Base-by-base conservation (phyloP, 345 rosid genomes). In the Salix arbutifolia region DNA sequence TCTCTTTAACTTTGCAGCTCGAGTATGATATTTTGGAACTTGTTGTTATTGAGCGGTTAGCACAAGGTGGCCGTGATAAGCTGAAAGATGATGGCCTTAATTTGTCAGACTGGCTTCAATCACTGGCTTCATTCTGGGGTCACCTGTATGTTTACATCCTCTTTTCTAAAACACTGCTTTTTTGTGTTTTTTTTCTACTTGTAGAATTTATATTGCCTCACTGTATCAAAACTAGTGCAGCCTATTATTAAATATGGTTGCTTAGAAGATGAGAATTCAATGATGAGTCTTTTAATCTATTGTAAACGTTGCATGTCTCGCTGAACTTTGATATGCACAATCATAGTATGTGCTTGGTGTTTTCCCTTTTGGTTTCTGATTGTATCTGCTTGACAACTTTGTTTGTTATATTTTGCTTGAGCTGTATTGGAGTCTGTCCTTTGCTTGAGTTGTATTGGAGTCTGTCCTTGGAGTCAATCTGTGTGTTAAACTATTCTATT, bases 61-160 rank as follows among this genome's bases (percentile, higher is more conserved):
- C 87, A 38, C 98, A 87, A 92, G 88, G 91, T 31, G 99, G 99
- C 71, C 98, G 98, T 52, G 97, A 90, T 83, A 96, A 96, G 87
- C 89, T 96, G 48, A 96, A 94, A 85, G 99, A 96, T 75, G 99
- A 96, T 74, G 99, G 99, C 77, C 90, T 96, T 83, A 93, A 96
- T 86, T 82, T 96, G 83, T 96, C 99, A 26, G 99, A 96, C 78
- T 96, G 99, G 99, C 97, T 96, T 78, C 99, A 94, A 75, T 94
- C 98, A 1, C 71, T 96, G 93, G 99, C 99, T 71, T 96, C 99
- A 46, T 96, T 96, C 84, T 96, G 98, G 99, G 99, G 99, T 84
- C 99, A 94, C 89, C 89, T 96, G 99, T 96, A 92, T 77, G 99
- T 92, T 52, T 79, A 80, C 6, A 81, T 74, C 80, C 69, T 86